These are phyloP conservation scores for Neurospora sp. DNA, from an alignment of 495 filamentous ascomycete species.

Conservation along the genomic window DNA sequence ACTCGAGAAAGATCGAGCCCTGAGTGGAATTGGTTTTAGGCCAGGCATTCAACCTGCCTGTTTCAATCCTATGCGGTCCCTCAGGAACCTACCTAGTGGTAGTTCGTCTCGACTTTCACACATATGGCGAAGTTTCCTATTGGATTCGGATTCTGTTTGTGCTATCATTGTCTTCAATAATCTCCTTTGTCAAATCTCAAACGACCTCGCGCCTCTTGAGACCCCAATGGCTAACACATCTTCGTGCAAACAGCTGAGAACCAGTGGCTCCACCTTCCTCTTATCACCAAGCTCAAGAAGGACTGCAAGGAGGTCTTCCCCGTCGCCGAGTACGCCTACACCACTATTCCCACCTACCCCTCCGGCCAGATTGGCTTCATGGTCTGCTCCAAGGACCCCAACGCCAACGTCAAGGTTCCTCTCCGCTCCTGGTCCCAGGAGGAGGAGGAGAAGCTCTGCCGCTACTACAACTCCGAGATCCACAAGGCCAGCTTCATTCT, in stretches of 20 bases:
- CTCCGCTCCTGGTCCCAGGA: conserved; percentile 67
- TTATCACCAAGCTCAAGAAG: conserved; percentile 89
- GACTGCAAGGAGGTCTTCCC: conserved; percentile 96
- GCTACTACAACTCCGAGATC: conserved; percentile 93
- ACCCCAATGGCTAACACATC: conserved; percentile 18
- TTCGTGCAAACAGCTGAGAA: conserved; percentile 65
- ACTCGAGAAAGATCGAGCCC: conserved; percentile 25
- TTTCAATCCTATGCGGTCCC: conserved; percentile 6
- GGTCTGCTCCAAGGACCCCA: conserved; percentile 93
- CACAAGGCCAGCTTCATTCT: conserved; percentile 90
- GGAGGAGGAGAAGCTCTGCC: conserved; percentile 84
- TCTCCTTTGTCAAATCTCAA: conserved; percentile 1
- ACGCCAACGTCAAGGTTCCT: conserved; percentile 71
- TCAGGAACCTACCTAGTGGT: conserved; percentile 25
- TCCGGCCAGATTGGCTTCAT: conserved; percentile 99
- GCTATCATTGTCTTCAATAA: neutral
- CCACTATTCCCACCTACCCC: conserved; percentile 98
- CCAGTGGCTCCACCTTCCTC: conserved; percentile 92
- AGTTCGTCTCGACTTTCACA: conserved; percentile 18
- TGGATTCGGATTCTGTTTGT: neutral
- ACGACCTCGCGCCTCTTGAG: neutral
- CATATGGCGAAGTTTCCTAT: conserved; percentile 2
- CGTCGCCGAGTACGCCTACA: conserved; percentile 95
- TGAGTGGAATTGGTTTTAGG: conserved; percentile 15
- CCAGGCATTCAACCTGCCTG: conserved; percentile 20